These are phyloP conservation scores for Neoboletus brunneissimus DNA, from an alignment of 768 basidiomycete genomes.

Conservation along the genomic window DNA sequence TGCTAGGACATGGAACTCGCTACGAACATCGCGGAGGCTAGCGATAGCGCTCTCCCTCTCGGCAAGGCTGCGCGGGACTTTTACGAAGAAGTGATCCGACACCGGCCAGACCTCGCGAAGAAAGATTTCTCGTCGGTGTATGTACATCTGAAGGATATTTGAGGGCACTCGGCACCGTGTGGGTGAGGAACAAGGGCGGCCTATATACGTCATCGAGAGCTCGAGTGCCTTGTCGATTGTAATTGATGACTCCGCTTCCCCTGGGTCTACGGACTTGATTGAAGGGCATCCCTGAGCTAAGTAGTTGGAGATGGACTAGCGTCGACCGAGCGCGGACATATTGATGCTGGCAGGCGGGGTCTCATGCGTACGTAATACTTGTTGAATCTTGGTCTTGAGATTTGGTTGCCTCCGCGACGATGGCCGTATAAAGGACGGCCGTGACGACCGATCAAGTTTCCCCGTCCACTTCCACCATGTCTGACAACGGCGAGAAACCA, in stretches of 20 bases:
- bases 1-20: slow-evolving; percentile 83
- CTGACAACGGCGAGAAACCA: slow-evolving; percentile 42
- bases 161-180: not conserved
- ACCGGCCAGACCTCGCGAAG: slow-evolving; percentile 55
- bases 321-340: not conserved
- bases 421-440: slow-evolving; percentile 24
- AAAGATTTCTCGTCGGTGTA: slow-evolving; percentile 87
- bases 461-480: slow-evolving; percentile 30
- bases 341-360: not conserved
- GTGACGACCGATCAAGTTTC: slow-evolving; percentile 23
- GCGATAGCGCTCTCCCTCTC: slow-evolving; percentile 56
- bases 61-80: slow-evolving; percentile 61
- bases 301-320: too few species aligned
- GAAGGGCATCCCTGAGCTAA: not conserved
- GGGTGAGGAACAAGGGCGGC: not conserved
- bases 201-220: not conserved
- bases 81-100: slow-evolving; percentile 54
- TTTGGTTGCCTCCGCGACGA: slow-evolving; percentile 26
- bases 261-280: not conserved
- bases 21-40: slow-evolving; percentile 52
- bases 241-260: not conserved
- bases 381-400: slow-evolving; percentile 3
- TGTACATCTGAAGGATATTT: slow-evolving; percentile 45
- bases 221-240: not conserved
- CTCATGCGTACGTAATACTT: slow-evolving; percentile 17